Evolutionary conservation across 441 rosid species (phyloP), one percentile per base, ranked within the genome.

Genomic region (Bocquillonia castaneifolia): DNA sequence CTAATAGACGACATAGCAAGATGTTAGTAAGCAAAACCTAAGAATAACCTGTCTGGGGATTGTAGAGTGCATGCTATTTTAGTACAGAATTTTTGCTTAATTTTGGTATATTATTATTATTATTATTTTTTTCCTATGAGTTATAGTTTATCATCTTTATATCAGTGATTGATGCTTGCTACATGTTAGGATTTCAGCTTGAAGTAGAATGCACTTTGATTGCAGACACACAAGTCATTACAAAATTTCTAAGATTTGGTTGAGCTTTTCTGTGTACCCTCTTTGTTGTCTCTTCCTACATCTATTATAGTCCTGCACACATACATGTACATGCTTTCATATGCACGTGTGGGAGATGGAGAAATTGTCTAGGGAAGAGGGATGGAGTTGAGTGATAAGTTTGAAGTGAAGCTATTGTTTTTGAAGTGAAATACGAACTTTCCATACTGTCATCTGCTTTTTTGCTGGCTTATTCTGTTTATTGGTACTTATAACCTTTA

Each of bases 401-500:
- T 31, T 6, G 8, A 4, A 0, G 13, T 13, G 18, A 55, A 47
- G 52, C 14, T 23, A 13, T 32, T 50, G 14, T 50, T 50, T 50
- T 28, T 20, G 28, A 50, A 22, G 54, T 50, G 28, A 4, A 50
- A 22, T 47, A n/a, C 22, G 22, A 50, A 50, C 17, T 0, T 50
- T 50, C 12, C 1, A 51, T 31, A 59, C 14, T 31, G 23, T 23
- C 26, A 10, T 60, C 14, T 44, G 31, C n/a, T 8, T 39, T 42
- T 42, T 14, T 42, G n/a, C n/a, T n/a, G n/a, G n/a, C n/a, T 32
- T 15, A 6, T 8, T 39, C 7, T 44, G 9, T 56, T 51, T 50
- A 44, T 10, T 60, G 68, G n/a, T 60, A 17, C 34, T 65, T 47
- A 32, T 58, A 62, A 56, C 58, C 63, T 63, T 22, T 45, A 32